phyloP scores from a whole-genome alignment of 176 grass and related monocot species.

The Eremochloa ophiuroides region DNA sequence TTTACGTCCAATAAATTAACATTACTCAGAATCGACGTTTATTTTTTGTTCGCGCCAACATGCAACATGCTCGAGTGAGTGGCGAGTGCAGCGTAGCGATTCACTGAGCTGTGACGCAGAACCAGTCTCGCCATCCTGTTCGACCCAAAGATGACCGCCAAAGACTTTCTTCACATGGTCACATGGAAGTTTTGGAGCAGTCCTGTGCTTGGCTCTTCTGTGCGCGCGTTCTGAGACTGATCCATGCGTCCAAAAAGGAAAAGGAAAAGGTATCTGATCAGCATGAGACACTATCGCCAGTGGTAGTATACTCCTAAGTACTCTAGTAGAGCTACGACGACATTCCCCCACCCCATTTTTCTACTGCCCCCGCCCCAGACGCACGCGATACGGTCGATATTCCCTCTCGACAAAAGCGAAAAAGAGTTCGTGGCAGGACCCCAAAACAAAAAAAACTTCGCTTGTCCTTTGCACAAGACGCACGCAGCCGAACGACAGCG shows the following conservation, averaged over 20 bases:
- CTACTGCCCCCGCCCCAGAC: neutral
- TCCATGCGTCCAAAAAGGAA: neutral
- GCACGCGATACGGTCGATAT: neutral
- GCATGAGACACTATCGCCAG: neutral
- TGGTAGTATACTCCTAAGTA: neutral
- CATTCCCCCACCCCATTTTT: neutral
- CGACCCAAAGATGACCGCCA: neutral
- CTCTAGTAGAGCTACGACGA: neutral
- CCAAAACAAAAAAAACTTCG: no score
- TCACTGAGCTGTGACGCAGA: neutral
- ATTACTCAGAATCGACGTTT: no score
- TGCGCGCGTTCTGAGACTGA: neutral
- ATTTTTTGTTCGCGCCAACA: no score
- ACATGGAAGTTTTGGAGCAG: neutral
- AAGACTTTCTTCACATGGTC: neutral
- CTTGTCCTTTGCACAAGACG: slow-evolving; percentile 3
- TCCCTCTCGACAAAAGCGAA: neutral
- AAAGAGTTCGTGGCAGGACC: neutral
- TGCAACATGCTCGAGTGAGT: neutral
- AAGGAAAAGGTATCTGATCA: neutral
- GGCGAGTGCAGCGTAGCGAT: neutral
- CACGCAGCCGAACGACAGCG: neutral
- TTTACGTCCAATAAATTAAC: no score
- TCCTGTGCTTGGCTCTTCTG: neutral
- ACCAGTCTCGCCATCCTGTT: neutral